phyloP scores from a whole-genome alignment of 2,329 filamentous ascomycete genomes.

The Paecilomyces niveus region DNA sequence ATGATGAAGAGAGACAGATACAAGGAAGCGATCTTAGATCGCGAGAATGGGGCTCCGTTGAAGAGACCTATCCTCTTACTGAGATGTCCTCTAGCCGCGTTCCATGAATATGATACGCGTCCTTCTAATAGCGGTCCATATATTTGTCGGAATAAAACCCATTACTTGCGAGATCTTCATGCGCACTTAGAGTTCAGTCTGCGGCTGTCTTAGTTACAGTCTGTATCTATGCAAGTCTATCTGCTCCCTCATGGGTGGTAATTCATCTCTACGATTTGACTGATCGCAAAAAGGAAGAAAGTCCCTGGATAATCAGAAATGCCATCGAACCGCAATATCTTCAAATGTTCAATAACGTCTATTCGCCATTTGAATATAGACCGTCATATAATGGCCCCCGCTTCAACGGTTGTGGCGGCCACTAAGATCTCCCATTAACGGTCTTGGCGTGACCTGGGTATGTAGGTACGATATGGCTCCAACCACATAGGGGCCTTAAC shows the following conservation, averaged over 20 bases:
- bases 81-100: background rate
- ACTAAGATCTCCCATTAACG: background rate
- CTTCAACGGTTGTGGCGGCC: background rate
- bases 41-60: background rate
- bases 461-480: background rate
- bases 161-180: background rate
- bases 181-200: background rate
- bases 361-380: background rate
- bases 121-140: background rate
- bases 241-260: background rate
- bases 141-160: background rate
- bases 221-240: background rate
- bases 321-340: background rate
- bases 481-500: background rate
- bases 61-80: background rate
- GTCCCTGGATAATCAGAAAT: background rate
- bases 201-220: background rate
- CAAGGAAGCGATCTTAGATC: constrained; percentile 3
- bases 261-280: background rate
- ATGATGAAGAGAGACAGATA: constrained; percentile 26
- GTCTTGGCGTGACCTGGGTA: background rate
- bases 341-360: background rate
- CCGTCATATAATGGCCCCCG: background rate
- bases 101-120: background rate
- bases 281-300: background rate